Percentiles rank a stretch among this genome's conserved stretches.
Evolutionary conservation across 441 rosid species (phyloP).

Genomic region (Caryocar brasiliense): DNA sequence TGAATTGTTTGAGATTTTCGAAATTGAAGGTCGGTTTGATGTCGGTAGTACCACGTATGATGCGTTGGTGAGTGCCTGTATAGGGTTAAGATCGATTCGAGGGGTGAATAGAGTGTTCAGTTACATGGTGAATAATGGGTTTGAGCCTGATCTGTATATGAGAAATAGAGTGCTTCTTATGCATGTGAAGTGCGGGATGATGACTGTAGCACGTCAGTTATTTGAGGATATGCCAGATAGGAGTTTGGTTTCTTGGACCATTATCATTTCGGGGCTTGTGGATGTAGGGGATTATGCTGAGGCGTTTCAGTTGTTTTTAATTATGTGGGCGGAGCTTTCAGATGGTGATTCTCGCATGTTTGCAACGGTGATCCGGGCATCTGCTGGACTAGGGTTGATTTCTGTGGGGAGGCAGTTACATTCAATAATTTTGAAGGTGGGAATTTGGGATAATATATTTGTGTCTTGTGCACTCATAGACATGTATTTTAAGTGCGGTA

Average conservation of each 20-base stretch:
- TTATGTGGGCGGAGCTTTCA: constrained; percentile 70
- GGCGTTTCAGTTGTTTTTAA: constrained; percentile 54
- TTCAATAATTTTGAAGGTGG: constrained; percentile 51
- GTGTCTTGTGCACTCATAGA: constrained; percentile 71
- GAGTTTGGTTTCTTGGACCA: constrained; percentile 59
- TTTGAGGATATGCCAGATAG: constrained; percentile 74
- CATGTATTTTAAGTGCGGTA: constrained; percentile 87
- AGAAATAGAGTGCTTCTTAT: constrained; percentile 59
- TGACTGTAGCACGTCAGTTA: constrained; percentile 50
- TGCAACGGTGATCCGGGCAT: constrained; percentile 56
- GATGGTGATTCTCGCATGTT: constrained; percentile 47
- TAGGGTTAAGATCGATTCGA: constrained; percentile 53
- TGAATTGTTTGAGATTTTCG: constrained; percentile 74
- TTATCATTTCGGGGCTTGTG: constrained; percentile 50
- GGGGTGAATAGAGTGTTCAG: constrained; percentile 57
- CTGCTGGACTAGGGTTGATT: constrained; percentile 54
- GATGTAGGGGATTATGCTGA: constrained; percentile 49
- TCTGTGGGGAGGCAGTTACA: constrained; percentile 64
- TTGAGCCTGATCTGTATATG: constrained; percentile 51
- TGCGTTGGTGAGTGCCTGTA: constrained; percentile 66
- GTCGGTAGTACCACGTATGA: constrained; percentile 54
- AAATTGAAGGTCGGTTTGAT: constrained; percentile 39
- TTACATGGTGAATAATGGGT: constrained; percentile 46
- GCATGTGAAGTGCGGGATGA: constrained; percentile 79
- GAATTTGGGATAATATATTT: constrained; percentile 36